A percentile compares a stretch with the other conserved stretches of the same genome.
Conservation (phyloP, 176 grass and related monocot species). For the Hsuehochloa calcarea region DNA sequence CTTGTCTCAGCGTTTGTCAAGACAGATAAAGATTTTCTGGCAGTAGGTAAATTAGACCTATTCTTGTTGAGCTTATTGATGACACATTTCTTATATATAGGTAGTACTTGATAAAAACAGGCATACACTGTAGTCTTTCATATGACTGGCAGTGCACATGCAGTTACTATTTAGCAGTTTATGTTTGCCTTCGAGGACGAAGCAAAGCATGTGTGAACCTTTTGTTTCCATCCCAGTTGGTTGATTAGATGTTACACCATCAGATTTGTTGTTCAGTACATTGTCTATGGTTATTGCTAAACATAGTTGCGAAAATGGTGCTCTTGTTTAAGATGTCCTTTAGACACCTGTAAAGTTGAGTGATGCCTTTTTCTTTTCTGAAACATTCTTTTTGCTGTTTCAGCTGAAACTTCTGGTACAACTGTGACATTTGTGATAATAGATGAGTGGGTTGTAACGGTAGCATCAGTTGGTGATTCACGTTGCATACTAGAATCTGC, state of each 20-base stretch:
- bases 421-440: constrained; percentile 93
- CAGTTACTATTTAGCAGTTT: neutral
- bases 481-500: constrained; percentile 85
- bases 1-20: constrained; percentile 92
- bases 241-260: constrained; percentile 8
- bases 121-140: neutral
- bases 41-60: constrained; percentile 24
- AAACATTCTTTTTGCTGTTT: constrained; percentile 23
- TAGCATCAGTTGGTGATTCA: constrained; percentile 90
- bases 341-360: neutral
- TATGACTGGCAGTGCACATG: neutral
- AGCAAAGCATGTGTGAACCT: neutral
- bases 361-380: neutral
- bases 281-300: neutral
- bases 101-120: neutral
- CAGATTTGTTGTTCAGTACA: constrained; percentile 7
- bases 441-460: constrained; percentile 93
- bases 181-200: neutral
- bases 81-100: neutral
- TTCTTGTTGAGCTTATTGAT: constrained; percentile 12
- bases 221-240: neutral
- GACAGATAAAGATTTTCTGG: constrained; percentile 92
- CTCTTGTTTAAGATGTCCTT: neutral
- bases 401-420: constrained; percentile 76
- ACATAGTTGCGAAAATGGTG: neutral